phyloP scores from a whole-genome alignment of 148 eudicot genomes.

The Chenopodium album region DNA sequence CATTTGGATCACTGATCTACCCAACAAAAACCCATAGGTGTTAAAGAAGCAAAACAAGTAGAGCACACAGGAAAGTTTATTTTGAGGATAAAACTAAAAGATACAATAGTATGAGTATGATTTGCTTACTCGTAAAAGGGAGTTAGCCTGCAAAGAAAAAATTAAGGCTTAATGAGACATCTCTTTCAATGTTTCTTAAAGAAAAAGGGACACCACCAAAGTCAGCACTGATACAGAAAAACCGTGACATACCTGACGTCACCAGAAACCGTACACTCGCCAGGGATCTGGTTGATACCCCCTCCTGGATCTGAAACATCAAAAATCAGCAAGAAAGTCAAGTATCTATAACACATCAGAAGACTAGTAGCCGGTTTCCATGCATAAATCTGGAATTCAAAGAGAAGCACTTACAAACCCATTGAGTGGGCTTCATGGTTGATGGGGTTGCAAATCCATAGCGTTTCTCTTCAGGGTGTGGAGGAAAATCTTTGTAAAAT shows the following conservation, averaged over 20 bases:
- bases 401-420: conserved; percentile 73
- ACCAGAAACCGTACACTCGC: conserved; percentile 78
- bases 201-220: background rate
- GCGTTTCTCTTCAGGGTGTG: conserved; percentile 72
- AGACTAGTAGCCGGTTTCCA: conserved; percentile 2
- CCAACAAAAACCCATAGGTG: background rate
- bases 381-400: background rate
- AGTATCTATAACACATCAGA: conserved; percentile 5
- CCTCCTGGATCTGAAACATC: conserved; percentile 84
- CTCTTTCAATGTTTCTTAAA: background rate
- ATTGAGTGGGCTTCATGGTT: conserved; percentile 98
- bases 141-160: conserved; percentile 72
- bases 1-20: background rate
- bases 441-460: conserved; percentile 96
- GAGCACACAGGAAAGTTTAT: background rate
- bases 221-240: conserved; percentile 4
- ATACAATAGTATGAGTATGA: conserved; percentile 6
- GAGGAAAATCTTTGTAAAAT: conserved; percentile 86
- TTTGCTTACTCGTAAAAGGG: conserved; percentile 84
- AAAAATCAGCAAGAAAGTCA: conserved; percentile 9
- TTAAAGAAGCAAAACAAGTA: background rate
- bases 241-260: conserved; percentile 68
- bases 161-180: conserved; percentile 19
- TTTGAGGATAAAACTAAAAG: background rate
- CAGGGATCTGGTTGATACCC: conserved; percentile 90